Evolutionary conservation across 371 early-diverging fungal genomes (phyloP), one percentile per base, ranked within the genome.

Genomic region (Cokeromyces recurvatus): DNA sequence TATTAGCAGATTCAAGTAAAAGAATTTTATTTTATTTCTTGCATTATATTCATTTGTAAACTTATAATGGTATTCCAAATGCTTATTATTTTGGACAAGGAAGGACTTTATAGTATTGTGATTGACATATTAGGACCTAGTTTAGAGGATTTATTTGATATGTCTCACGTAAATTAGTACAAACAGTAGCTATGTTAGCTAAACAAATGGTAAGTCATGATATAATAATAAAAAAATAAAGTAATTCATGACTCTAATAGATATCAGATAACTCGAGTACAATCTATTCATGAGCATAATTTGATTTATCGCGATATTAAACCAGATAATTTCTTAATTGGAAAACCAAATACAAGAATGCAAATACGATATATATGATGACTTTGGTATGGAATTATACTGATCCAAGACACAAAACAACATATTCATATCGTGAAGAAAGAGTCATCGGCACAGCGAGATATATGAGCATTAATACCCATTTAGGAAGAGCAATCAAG

Each of bases 301-400:
- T 74, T 95, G 40, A 90, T 99, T 38, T 98, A 99, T 67, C 84
- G 99, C 51, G 99, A 99, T 71, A 96, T 99, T 58, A 99, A 99
- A 64, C 99, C 99, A 20, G 99, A 98, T 68, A 99, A 99, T 78
- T 98, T 99, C 64, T 74, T 97, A 39, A 87, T 96, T 54, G 97
- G 96, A 25, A 73, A 87, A n/a, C 84, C 90, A 4, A 64, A 77
- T 48, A 78, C 81, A 78, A 83, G 32, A 59, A 76, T 42, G 78
- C 82, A 25, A 79, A 82, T 51, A 67, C 74, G 21, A 74, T 90
- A 20, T 86, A 86, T 57, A 86, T 92, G 60, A 82, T 98, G 99
- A 98, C 71, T 94, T 95, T 74, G 99, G 99, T 46, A 92, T 98
- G 90, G 92, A 98, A 69, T 84, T 87, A 55, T 97, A 93, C 58